Base-by-base conservation (phyloP, 2,329 filamentous ascomycete species). In the Ophiocordyceps camponoti-leonardi region DNA sequence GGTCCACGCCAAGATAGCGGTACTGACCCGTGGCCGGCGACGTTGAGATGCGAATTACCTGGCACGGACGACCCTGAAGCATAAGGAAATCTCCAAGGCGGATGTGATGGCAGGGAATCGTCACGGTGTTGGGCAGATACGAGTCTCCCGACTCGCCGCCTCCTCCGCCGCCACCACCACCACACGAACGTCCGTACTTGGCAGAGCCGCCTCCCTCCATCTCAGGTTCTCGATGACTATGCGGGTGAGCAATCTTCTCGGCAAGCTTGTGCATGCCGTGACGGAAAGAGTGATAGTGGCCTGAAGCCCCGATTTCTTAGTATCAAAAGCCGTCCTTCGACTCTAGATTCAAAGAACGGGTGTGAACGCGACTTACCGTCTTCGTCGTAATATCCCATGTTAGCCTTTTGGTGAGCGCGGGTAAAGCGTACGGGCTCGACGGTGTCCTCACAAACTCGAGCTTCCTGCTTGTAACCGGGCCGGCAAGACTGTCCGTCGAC, bases 41-140 rank as follows among this genome's bases (percentile, higher is more conserved):
- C 69, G 88, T 94, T 56, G 87, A 94, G 81, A 98, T 95, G 66
- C 90, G 90, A 76, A 98, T 98, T 67, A 98, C 90, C 79, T 98
- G 92, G 84, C 87, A 96, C 61, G 92, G 88, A 58, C 92, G 90
- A 67, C 90, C 90, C 78, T 98, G 92, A 56, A 98, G 86, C 73
- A 96, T 93, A 70, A 98, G 71, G 71, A 98, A 85, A 70, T 98
- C 92, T 67, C 92, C 92, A 59, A 96, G 85, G 73, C 92, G 92
- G 73, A 98, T 90, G 77, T 96, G 93, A 80, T 98, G 86, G 83
- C 87, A 94, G 54, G 93, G 92, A 68, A 98, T 95, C 64, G 88
- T 90, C 66, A 96, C 88, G 58, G 86, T 94, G 76, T 92, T 88
- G 63, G 81, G 74, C 49, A 70, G 56, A 53, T 61, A 60, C 43